Percentiles rank a stretch among this genome's conserved stretches.
phyloP scores from a whole-genome alignment of 2,329 filamentous ascomycete genomes.

The Aspergillus fischeri region DNA sequence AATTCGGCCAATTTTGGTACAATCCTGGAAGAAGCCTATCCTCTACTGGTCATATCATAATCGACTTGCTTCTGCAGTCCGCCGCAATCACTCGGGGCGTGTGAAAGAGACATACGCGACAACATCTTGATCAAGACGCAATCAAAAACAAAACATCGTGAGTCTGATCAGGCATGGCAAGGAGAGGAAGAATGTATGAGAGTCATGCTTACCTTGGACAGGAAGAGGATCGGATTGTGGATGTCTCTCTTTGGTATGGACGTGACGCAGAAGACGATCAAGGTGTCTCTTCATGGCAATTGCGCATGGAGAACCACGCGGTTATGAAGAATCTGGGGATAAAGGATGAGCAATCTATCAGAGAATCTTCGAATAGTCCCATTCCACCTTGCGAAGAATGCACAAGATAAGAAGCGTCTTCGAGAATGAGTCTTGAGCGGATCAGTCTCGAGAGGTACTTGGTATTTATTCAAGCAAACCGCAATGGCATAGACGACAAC shows the following conservation, averaged over 20 bases:
- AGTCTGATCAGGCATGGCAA: not conserved
- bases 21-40: not conserved
- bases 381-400: not conserved
- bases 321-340: slow-evolving; percentile 1
- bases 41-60: not conserved
- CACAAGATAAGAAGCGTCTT: not conserved
- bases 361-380: not conserved
- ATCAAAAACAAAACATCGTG: not conserved
- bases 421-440: not conserved
- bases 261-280: slow-evolving; percentile 13
- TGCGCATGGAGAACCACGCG: slow-evolving; percentile 4
- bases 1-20: not conserved
- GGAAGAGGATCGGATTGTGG: not conserved
- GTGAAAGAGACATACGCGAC: not conserved
- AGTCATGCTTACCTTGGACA: not conserved
- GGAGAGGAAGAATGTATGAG: not conserved
- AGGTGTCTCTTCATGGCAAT: slow-evolving; percentile 13
- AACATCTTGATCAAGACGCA: not conserved
- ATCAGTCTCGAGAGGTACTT: not conserved
- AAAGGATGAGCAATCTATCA: not conserved
- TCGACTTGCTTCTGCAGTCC: not conserved
- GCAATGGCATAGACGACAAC: too few species aligned
- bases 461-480: not conserved
- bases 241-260: slow-evolving; percentile 14
- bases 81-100: not conserved